Evolutionary conservation across 495 filamentous ascomycete genomes (phyloP).

Genomic region (Tuber aestivum): DNA sequence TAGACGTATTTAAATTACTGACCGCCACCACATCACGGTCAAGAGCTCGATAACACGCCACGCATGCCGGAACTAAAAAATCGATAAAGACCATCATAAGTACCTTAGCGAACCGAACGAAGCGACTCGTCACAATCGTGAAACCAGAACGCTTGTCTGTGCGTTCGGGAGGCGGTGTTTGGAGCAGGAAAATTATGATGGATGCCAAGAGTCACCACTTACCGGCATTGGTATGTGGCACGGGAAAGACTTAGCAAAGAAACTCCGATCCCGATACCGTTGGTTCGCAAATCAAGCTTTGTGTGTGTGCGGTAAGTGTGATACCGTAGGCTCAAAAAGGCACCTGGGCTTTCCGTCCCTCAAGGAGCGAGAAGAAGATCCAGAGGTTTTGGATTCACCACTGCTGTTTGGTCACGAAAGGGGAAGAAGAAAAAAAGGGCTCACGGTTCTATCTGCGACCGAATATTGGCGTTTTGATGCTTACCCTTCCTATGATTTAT

Average conservation of each 20-base stretch:
- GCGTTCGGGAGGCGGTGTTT: background rate
- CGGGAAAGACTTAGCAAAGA: background rate
- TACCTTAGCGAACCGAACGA: background rate
- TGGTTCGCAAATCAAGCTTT: background rate
- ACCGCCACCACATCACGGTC: background rate
- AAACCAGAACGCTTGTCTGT: background rate
- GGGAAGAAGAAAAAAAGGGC: background rate
- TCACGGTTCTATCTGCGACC: background rate
- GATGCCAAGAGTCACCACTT: background rate
- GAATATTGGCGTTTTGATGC: background rate
- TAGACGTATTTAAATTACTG: background rate
- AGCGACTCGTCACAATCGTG: background rate
- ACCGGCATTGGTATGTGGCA: background rate
- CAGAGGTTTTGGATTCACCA: background rate
- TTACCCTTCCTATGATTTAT: background rate
- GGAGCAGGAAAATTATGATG: background rate
- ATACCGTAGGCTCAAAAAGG: background rate
- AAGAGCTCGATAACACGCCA: background rate
- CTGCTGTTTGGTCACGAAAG: background rate
- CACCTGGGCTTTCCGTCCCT: background rate
- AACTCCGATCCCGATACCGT: background rate
- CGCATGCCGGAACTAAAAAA: background rate
- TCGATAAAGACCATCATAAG: background rate
- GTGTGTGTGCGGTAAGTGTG: background rate
- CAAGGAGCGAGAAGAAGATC: background rate